phyloP scores from a whole-genome alignment of 2,329 filamentous ascomycete species.

The Talaromyces sp. region DNA sequence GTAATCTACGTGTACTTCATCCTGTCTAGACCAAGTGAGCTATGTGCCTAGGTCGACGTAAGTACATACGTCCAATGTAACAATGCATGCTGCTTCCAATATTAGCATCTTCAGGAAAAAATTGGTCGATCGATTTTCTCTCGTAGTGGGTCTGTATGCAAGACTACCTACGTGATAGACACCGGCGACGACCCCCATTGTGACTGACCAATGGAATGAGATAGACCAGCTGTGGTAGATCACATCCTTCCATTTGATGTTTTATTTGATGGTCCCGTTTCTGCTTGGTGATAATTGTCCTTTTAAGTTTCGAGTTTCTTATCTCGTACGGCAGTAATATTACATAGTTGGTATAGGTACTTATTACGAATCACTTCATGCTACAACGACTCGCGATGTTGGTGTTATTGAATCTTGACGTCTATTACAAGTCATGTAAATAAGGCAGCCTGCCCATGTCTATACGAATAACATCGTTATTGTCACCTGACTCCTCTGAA shows the following conservation, averaged over 20 bases:
- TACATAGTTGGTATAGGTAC: background rate
- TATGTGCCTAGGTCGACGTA: background rate
- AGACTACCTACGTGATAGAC: background rate
- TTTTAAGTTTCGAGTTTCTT: background rate
- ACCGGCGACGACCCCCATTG: background rate
- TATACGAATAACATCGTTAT: background rate
- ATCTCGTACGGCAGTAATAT: background rate
- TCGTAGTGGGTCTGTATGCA: slow-evolving; percentile 4
- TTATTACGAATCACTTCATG: background rate
- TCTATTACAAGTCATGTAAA: background rate
- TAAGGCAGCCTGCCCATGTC: background rate
- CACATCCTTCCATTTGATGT: background rate
- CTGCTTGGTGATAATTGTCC: background rate
- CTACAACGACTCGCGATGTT: background rate
- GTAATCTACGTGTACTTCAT: no score
- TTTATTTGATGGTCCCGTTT: background rate
- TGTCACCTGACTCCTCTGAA: background rate
- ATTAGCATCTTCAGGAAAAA: slow-evolving; percentile 16
- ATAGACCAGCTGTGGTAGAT: background rate
- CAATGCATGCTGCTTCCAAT: slow-evolving; percentile 10
- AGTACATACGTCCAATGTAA: background rate
- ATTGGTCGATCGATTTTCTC: background rate
- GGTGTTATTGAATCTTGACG: background rate
- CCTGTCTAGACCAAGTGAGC: no score
- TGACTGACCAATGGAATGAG: background rate